Base-by-base conservation (phyloP, 192 early-diverging fungal species). In the Umbelopsis sp. region DNA sequence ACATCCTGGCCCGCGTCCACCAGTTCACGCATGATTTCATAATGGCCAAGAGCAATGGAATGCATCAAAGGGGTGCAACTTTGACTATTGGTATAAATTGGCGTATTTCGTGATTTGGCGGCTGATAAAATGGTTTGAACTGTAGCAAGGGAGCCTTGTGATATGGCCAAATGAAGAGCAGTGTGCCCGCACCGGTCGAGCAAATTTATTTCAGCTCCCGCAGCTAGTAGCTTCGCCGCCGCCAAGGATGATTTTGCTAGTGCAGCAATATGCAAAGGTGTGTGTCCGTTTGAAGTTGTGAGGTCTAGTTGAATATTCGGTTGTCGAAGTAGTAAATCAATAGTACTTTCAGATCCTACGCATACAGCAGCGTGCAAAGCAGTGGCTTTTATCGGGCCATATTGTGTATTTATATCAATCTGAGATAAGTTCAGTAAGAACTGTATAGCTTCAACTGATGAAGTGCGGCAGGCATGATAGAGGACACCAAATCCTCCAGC, bases 81-180 rank as follows among this genome's bases (percentile, higher is more conserved):
- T 3, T 61, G 21, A 8, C 15, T 27, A n/a, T 1, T 61, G 10
- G 53, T 25, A 16, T 30, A 12, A 35, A 25, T 8, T 7, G 21
- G 22, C 7, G 16, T 61, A 30, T 61, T 61, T 10, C 27, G 27
- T 33, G 55, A 18, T 52, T 25, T 52, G 22, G 21, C 25, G 18
- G 55, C 55, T 41, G 37, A 9, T 30, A 61, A 61, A 25, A 35
- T 12, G 30, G 25, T 35, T 61, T 61, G 37, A 0, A 61, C 55
- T 22, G 30, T 61, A 25, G 25, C 12, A 2, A 61, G 18, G 33
- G 25, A 33, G 30, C 55, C 55, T 25, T 61, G 55, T 61, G 55
- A 61, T 61, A 61, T 61, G 30, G 55, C 55, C 7, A 61, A 30
- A 35, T 61, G 55, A 61, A 61, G 55, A 33, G 55, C 23, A 35